Evolutionary conservation across 176 grass and related monocot genomes (phyloP).

Genomic region (Avena sativa): DNA sequence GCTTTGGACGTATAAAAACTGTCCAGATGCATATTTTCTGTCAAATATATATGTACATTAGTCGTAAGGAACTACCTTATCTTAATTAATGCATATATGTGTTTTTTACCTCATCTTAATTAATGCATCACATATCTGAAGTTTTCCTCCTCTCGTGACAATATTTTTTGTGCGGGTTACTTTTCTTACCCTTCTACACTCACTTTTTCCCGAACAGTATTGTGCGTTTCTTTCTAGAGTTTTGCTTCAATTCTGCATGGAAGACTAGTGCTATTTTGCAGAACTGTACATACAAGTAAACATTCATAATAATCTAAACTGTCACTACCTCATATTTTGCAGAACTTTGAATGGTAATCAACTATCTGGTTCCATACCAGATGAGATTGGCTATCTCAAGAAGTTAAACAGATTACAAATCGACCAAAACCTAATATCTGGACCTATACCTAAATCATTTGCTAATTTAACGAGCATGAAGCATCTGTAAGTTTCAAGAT

Average conservation of each 20-base stretch:
- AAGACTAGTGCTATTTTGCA: no score
- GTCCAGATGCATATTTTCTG: neutral
- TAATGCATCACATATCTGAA: neutral
- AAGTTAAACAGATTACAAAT: conserved; percentile 84
- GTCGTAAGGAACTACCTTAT: neutral
- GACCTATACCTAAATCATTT: conserved; percentile 88
- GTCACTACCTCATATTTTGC: conserved; percentile 25
- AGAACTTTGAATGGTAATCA: conserved; percentile 93
- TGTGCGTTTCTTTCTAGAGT: no score
- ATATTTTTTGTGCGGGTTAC: conserved; percentile 22
- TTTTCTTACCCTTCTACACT: neutral
- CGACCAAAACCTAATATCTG: conserved; percentile 83
- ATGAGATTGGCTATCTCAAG: conserved; percentile 78
- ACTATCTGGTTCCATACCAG: conserved; percentile 77
- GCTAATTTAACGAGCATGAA: conserved; percentile 64
- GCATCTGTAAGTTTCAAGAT: conserved; percentile 78
- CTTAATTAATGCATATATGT: neutral
- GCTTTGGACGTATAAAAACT: neutral
- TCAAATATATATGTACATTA: conserved; percentile 8
- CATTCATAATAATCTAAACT: conserved; percentile 5
- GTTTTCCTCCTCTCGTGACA: neutral
- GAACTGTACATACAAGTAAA: no score
- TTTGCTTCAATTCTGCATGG: no score
- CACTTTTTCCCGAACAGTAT: no score
- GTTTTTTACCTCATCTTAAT: neutral